Evolutionary conservation across 768 basidiomycete genomes (phyloP), one percentile per base, ranked within the genome.

Genomic region (Amanita polypyramis): DNA sequence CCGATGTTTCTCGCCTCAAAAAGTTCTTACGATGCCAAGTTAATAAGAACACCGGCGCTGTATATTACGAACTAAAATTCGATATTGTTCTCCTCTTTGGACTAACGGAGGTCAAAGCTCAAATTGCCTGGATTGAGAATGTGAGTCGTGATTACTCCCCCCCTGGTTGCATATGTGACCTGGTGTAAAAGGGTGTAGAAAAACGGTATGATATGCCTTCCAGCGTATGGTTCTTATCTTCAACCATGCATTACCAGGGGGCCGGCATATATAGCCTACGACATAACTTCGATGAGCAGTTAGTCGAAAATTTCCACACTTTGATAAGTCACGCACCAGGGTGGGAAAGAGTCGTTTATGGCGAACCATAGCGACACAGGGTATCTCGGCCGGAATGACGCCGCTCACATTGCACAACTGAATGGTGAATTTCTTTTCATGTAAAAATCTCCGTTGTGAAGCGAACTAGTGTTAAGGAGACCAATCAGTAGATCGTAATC

Each of bases 71-170:
- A 25, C 3, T 60, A 19, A 50, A 59, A 8, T 75, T 66, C n/a
- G n/a, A n/a, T n/a, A n/a, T n/a, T n/a, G n/a, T n/a, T n/a, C n/a
- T n/a, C n/a, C n/a, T n/a, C n/a, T 45, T 72, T 34, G 75, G 75
- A 0, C 41, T 66, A 33, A 72, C 74, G 0, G 74, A 76, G 42
- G 41, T 75, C 15, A 66, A 71, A 50, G 72, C 73, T 0, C 68
- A 72, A 38, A 63, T 74, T 9, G 57, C 61, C 10, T 76, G 74
- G 74, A 58, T 51, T 36, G 70, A 75, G 43, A 52, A 65, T 41
- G 68, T 70, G 48, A n/a, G 56, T 47, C n/a, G 11, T 21, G 25
- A 23, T 4, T 20, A 35, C 41, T 30, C 17, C 12, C 9, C 34
- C 2, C 3, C 17, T 21, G 14, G 15, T 17, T 1, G 14, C 33